Conservation (phyloP, 805 yeast species). For the Candida railenensis region DNA sequence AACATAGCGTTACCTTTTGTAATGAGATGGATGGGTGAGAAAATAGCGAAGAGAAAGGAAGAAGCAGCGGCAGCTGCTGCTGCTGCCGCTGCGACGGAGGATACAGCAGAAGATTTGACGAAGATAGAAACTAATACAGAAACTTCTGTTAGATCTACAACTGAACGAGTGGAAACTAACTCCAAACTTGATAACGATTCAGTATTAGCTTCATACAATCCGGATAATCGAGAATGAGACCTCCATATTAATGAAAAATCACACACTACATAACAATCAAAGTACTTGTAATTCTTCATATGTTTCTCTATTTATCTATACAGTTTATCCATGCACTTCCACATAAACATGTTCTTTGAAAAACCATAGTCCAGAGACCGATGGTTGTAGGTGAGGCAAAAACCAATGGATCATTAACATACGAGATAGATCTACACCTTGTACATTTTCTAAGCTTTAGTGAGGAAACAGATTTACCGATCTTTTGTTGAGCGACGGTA, state of each 20-base stretch:
- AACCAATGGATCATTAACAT: slow-evolving; percentile 36
- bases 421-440: slow-evolving; percentile 42
- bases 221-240: too few relatives aligned
- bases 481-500: neutral
- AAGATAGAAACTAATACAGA: neutral
- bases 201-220: too few relatives aligned
- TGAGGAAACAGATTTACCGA: neutral
- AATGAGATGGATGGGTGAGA: slow-evolving; percentile 20
- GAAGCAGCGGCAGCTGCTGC: slow-evolving; percentile 7
- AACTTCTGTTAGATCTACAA: neutral
- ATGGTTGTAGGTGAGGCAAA: slow-evolving; percentile 31
- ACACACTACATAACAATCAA: too few relatives aligned
- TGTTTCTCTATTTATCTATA: neutral
- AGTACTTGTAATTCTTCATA: too few relatives aligned
- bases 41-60: slow-evolving; percentile 8
- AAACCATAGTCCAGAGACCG: slow-evolving; percentile 59
- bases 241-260: too few relatives aligned
- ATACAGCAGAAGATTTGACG: neutral
- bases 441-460: slow-evolving; percentile 34
- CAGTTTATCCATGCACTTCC: slow-evolving; percentile 71
- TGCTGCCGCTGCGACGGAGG: neutral
- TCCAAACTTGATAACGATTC: too few relatives aligned
- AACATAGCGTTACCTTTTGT: slow-evolving; percentile 25
- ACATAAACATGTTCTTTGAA: slow-evolving; percentile 73
- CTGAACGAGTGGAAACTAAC: too few relatives aligned